Percentiles rank a stretch among this genome's conserved stretches.
Evolutionary conservation across 2,329 filamentous ascomycete genomes (phyloP).

Genomic region (Curvularia sp.): DNA sequence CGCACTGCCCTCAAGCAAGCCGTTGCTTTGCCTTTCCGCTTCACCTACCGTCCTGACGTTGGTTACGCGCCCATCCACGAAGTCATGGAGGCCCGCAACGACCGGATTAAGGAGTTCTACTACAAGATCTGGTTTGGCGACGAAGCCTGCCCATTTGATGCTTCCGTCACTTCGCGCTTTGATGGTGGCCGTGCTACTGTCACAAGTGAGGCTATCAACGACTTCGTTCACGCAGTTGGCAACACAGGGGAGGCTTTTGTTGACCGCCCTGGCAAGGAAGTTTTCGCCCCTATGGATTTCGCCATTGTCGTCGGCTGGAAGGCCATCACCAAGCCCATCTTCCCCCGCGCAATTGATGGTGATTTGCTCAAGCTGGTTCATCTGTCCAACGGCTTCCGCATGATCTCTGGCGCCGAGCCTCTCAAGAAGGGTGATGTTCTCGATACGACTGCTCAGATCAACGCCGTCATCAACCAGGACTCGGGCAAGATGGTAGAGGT

Average conservation of each 20-base stretch:
- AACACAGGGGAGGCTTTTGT: constrained; percentile 98
- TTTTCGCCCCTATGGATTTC: constrained; percentile 98
- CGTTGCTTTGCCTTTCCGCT: constrained; percentile 82
- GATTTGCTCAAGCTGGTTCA: constrained; percentile 96
- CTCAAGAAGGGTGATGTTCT: constrained; percentile 95
- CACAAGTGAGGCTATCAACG: constrained; percentile 90
- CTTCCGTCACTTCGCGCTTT: constrained; percentile 84
- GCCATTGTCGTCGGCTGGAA: constrained; percentile 99
- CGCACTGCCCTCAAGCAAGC: constrained; percentile 84
- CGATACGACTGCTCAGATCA: constrained; percentile 92
- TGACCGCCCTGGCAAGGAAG: constrained; percentile 89
- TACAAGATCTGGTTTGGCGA: constrained; percentile 97
- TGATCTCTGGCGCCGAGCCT: constrained; percentile 94
- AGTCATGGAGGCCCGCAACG: constrained; percentile 94
- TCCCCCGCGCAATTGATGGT: constrained; percentile 94
- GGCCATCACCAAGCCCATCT: constrained; percentile 98
- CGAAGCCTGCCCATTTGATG: constrained; percentile 82
- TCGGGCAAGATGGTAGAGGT: constrained; percentile 99
- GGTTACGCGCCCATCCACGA: constrained; percentile 98
- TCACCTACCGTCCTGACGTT: constrained; percentile 92
- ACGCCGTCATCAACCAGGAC: constrained; percentile 97
- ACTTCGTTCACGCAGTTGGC: constrained; percentile 98
- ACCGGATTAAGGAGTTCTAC: constrained; percentile 99
- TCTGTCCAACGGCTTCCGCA: constrained; percentile 96
- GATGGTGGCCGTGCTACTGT: constrained; percentile 88